These are phyloP conservation scores for Capsicum rhomboideum DNA, from an alignment of 257 asterid species.

Conservation along the genomic window DNA sequence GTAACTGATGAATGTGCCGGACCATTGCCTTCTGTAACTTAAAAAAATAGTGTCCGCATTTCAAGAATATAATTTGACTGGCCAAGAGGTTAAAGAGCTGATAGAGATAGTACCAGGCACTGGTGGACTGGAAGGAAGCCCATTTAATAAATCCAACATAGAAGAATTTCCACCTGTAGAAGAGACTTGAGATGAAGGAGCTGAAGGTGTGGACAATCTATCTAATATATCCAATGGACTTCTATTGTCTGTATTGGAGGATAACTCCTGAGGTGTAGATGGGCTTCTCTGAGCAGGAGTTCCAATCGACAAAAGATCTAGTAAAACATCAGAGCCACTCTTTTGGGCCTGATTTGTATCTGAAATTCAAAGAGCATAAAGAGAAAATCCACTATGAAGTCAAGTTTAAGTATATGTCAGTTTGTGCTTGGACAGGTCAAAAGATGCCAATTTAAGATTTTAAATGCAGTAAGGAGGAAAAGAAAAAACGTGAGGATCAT, in stretches of 20 bases:
- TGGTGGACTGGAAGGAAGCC: constrained; percentile 51
- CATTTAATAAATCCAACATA: constrained; percentile 78
- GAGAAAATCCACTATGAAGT: neutral
- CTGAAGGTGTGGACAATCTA: constrained; percentile 45
- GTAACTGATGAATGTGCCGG: constrained; percentile 57
- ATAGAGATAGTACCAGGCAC: constrained; percentile 42
- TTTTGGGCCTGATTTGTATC: constrained; percentile 51
- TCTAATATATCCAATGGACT: constrained; percentile 45
- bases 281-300: constrained; percentile 55
- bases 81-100: constrained; percentile 2
- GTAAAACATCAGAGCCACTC: constrained; percentile 59
- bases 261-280: constrained; percentile 38
- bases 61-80: neutral
- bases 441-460: neutral
- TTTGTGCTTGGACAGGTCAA: neutral
- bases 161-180: constrained; percentile 55
- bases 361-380: constrained; percentile 22
- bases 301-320: constrained; percentile 90
- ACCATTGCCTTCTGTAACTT: constrained; percentile 58
- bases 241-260: constrained; percentile 45
- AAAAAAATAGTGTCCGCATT: constrained; percentile 7
- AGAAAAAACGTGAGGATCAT: neutral
- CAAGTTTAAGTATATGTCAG: neutral
- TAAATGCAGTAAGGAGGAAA: neutral
- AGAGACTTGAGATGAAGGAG: constrained; percentile 31